A percentile compares a stretch with the other conserved stretches of the same genome.
phyloP scores from a whole-genome alignment of 495 filamentous ascomycete species.

The Annulohypoxylon bovei region DNA sequence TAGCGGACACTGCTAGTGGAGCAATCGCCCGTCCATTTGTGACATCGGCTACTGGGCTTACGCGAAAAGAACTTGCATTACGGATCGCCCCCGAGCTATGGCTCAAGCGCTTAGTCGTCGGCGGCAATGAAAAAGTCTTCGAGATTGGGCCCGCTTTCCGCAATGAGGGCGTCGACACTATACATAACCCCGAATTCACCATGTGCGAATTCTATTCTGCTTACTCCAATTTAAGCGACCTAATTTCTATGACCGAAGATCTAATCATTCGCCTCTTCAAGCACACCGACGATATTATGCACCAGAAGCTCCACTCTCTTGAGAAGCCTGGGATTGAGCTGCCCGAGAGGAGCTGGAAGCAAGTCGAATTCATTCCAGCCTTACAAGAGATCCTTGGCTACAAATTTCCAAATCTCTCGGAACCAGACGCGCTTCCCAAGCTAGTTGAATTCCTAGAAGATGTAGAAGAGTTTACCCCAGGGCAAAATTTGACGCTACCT shows the following conservation, averaged over 20 bases:
- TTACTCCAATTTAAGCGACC: constrained; percentile 78
- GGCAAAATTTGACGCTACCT: constrained; percentile 69
- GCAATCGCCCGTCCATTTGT: constrained; percentile 87
- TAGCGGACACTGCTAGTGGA: constrained; percentile 79
- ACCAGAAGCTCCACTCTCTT: constrained; percentile 58
- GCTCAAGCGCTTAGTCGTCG: constrained; percentile 91
- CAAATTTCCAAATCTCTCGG: constrained; percentile 73
- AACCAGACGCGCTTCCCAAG: constrained; percentile 62
- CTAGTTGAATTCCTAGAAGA: constrained; percentile 66
- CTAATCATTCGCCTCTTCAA: constrained; percentile 68
- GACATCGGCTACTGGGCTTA: constrained; percentile 76
- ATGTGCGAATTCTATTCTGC: constrained; percentile 96
- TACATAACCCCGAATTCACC: constrained; percentile 96
- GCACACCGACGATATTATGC: constrained; percentile 61
- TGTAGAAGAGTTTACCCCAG: constrained; percentile 61
- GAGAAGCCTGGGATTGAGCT: constrained; percentile 57
- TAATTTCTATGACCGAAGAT: constrained; percentile 78
- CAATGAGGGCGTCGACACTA: constrained; percentile 93
- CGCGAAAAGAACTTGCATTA: constrained; percentile 73
- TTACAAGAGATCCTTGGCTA: constrained; percentile 73
- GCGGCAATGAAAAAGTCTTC: constrained; percentile 88
- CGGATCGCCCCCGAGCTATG: constrained; percentile 94
- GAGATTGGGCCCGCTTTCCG: constrained; percentile 94
- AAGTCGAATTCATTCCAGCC: constrained; percentile 82
- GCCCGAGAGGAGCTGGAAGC: constrained; percentile 59